phyloP scores from a whole-genome alignment of 768 basidiomycete genomes.

The Kwoniella europaea region DNA sequence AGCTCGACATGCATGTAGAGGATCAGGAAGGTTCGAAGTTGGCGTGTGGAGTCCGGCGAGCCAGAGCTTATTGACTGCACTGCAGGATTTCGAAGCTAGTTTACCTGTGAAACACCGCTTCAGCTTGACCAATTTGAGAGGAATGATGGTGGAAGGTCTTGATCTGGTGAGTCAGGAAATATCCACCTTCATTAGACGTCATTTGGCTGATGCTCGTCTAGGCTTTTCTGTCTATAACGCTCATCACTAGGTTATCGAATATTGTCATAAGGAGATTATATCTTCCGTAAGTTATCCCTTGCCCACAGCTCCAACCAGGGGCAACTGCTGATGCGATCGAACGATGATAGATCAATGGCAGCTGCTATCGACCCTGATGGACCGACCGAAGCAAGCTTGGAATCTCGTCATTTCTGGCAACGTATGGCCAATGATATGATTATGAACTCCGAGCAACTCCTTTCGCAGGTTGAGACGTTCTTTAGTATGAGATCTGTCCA shows the following conservation, averaged over 20 bases:
- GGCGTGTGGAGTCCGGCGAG: slow-evolving; percentile 10
- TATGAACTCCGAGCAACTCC: slow-evolving; percentile 21
- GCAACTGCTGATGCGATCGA: not conserved
- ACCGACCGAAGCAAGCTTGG: slow-evolving; percentile 1
- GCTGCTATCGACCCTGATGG: slow-evolving; percentile 27
- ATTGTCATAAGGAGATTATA: slow-evolving; percentile 28
- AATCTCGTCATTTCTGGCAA: slow-evolving; percentile 20
- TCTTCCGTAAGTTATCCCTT: slow-evolving; percentile 17
- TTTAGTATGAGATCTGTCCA: slow-evolving; percentile 27
- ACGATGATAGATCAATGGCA: slow-evolving; percentile 18
- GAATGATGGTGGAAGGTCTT: slow-evolving; percentile 31
- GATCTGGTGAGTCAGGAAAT: slow-evolving; percentile 17
- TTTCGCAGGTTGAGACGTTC: slow-evolving; percentile 27
- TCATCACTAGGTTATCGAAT: slow-evolving; percentile 27
- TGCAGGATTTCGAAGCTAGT: slow-evolving; percentile 25
- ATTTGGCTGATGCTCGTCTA: not conserved
- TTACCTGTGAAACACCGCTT: slow-evolving; percentile 26
- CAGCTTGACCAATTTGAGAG: slow-evolving; percentile 24
- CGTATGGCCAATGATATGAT: slow-evolving; percentile 27
- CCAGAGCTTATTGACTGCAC: slow-evolving; percentile 21
- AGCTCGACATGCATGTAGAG: slow-evolving; percentile 28
- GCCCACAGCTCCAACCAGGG: not conserved
- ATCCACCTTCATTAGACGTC: not conserved
- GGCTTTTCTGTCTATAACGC: slow-evolving; percentile 31
- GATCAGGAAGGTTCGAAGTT: slow-evolving; percentile 7